These are phyloP conservation scores for Fagopyrum tataricum DNA, from an alignment of 148 eudicot genomes.

Conservation along the genomic window DNA sequence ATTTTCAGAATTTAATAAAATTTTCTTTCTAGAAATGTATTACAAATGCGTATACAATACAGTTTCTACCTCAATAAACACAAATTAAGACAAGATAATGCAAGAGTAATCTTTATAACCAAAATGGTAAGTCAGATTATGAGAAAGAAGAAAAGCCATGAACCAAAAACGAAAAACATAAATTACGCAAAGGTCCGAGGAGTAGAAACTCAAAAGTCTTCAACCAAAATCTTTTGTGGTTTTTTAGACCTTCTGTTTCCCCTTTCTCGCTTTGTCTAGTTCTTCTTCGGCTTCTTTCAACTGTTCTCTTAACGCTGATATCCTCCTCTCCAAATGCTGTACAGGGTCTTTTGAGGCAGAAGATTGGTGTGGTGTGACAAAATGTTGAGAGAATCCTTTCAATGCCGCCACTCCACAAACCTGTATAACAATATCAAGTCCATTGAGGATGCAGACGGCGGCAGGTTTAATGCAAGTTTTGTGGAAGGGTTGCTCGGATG, in stretches of 20 bases:
- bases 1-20: no score
- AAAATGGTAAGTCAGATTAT: slow-evolving; percentile 1
- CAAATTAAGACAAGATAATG: not conserved
- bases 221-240: not conserved
- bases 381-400: slow-evolving; percentile 27
- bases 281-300: slow-evolving; percentile 70
- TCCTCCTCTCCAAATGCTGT: slow-evolving; percentile 62
- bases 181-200: not conserved
- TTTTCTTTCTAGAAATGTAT: not conserved
- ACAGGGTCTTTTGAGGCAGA: slow-evolving; percentile 33
- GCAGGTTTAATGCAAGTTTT: no score
- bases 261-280: slow-evolving; percentile 52
- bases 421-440: slow-evolving; percentile 20
- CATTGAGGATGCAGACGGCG: not conserved
- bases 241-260: slow-evolving; percentile 30
- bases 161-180: no score
- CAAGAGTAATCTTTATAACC: not conserved
- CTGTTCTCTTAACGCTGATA: slow-evolving; percentile 45
- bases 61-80: not conserved
- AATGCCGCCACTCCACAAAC: slow-evolving; percentile 56
- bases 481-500: no score
- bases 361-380: slow-evolving; percentile 26
- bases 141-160: not conserved
- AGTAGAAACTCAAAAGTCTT: not conserved
- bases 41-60: not conserved